phyloP scores from a whole-genome alignment of 1,284 basidiomycete species.

The Sphagnurus paluster region DNA sequence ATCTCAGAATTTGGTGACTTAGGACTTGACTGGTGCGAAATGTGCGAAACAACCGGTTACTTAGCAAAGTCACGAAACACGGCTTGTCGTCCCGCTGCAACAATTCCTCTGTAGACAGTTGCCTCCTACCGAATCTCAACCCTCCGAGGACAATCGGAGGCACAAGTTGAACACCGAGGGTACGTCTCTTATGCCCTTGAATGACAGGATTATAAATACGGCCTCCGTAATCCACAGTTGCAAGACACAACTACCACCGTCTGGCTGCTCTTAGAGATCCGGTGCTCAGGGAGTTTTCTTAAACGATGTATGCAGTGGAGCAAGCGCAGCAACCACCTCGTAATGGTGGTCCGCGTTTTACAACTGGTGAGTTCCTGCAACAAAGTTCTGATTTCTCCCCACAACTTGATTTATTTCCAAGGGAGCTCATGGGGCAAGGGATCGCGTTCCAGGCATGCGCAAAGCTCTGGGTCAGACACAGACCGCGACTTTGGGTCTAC shows the following conservation, averaged over 20 bases:
- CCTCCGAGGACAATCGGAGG: not conserved
- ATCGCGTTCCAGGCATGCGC: slow-evolving; percentile 25
- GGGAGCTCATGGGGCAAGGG: slow-evolving; percentile 26
- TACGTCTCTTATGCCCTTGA: not conserved
- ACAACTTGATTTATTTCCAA: slow-evolving; percentile 4
- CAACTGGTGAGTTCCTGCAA: slow-evolving; percentile 26
- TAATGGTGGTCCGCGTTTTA: slow-evolving; percentile 32
- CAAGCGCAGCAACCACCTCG: slow-evolving; percentile 19
- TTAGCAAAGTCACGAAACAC: slow-evolving; percentile 9
- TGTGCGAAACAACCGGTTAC: slow-evolving; percentile 5
- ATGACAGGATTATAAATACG: not conserved
- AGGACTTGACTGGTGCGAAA: slow-evolving; percentile 1
- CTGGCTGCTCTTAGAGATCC: slow-evolving; percentile 4
- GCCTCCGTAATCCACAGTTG: not conserved
- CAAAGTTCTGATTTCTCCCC: not conserved
- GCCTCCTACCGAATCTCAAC: not conserved
- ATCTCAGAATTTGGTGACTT: not conserved
- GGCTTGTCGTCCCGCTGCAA: slow-evolving; percentile 12
- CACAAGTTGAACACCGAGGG: not conserved
- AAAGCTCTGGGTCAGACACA: slow-evolving; percentile 41
- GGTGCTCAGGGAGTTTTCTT: slow-evolving; percentile 6
- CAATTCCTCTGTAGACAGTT: not conserved
- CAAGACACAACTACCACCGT: slow-evolving; percentile 4
- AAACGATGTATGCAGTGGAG: slow-evolving; percentile 19
- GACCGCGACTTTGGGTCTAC: slow-evolving; percentile 38